A percentile compares a stretch with the other conserved stretches of the same genome.
These are phyloP conservation scores for Abortiporus biennis DNA, from an alignment of 1,284 basidiomycete species.

Conservation along the genomic window DNA sequence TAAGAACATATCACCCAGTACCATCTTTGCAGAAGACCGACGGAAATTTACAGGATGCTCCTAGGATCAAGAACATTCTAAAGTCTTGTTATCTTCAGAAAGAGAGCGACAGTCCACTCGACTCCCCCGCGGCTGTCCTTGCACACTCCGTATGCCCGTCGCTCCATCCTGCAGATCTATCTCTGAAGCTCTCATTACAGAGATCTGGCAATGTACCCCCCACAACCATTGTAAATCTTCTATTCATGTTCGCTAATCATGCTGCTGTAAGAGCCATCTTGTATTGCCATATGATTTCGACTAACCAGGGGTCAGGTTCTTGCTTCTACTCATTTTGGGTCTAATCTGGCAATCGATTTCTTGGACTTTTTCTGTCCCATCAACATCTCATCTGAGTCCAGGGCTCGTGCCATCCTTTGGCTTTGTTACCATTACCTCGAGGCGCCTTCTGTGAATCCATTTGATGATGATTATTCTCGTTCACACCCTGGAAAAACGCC, in stretches of 20 bases:
- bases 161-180: conserved; percentile 4
- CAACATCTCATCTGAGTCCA: conserved; percentile 51
- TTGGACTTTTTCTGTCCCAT: conserved; percentile 63
- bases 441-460: conserved; percentile 55
- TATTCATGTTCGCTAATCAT: conserved; percentile 55
- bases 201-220: conserved; percentile 45
- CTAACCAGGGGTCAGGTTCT: conserved; percentile 36
- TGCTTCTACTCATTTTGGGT: conserved; percentile 48
- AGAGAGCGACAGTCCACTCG: conserved; percentile 18
- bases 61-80: conserved; percentile 48
- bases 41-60: conserved; percentile 65
- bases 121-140: conserved; percentile 23
- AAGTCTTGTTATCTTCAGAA: conserved; percentile 23
- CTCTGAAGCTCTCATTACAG: conserved; percentile 25
- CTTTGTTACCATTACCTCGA: conserved; percentile 76
- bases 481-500: conserved; percentile 50
- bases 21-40: conserved; percentile 62
- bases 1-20: conserved; percentile 68
- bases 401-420: conserved; percentile 73
- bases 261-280: conserved; percentile 35
- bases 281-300: conserved; percentile 8
- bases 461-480: conserved; percentile 50
- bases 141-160: conserved; percentile 19
- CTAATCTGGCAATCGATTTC: conserved; percentile 43
- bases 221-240: conserved; percentile 55